Evolutionary conservation across 208 protist genomes (phyloP).

Genomic region (Leishmania turanica): DNA sequence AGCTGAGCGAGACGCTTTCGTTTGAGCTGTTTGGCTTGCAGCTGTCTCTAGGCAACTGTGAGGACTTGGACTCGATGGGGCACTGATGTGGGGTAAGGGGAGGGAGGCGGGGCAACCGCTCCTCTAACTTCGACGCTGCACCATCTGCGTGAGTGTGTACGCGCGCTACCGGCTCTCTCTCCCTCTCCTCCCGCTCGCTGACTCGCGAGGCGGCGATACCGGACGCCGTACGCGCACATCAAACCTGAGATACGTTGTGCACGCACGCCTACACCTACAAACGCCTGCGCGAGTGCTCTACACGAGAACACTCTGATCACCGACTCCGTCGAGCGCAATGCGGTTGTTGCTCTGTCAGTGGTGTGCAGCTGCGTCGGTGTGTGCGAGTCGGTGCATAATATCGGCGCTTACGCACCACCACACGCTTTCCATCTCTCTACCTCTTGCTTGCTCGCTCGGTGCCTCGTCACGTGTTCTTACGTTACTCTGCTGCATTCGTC

Average conservation of each 20-base stretch:
- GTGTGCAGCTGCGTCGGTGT: not conserved
- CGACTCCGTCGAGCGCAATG: not conserved
- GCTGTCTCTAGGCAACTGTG: slow-evolving; percentile 72
- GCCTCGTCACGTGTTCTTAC: not conserved
- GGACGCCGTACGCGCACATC: not conserved
- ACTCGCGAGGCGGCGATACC: not conserved
- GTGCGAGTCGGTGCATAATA: not conserved
- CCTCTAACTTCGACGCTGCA: no score
- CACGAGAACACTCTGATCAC: not conserved
- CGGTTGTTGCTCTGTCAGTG: not conserved
- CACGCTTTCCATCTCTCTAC: not conserved
- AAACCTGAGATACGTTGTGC: not conserved
- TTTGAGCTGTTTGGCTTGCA: slow-evolving; percentile 62
- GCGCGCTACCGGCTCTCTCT: not conserved
- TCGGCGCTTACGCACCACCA: not conserved
- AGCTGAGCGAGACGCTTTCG: slow-evolving; percentile 60
- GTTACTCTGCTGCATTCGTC: not conserved
- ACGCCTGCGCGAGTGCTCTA: not conserved
- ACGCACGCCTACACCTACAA: not conserved
- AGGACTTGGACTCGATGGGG: slow-evolving; percentile 62
- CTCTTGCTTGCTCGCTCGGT: not conserved
- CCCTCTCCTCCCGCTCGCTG: not conserved
- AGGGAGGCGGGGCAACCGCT: not conserved
- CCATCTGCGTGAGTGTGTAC: no score
- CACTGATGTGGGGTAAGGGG: not conserved